Base-by-base conservation (phyloP, 176 grass and related monocot genomes). In the Rhynchospora tenuis region DNA sequence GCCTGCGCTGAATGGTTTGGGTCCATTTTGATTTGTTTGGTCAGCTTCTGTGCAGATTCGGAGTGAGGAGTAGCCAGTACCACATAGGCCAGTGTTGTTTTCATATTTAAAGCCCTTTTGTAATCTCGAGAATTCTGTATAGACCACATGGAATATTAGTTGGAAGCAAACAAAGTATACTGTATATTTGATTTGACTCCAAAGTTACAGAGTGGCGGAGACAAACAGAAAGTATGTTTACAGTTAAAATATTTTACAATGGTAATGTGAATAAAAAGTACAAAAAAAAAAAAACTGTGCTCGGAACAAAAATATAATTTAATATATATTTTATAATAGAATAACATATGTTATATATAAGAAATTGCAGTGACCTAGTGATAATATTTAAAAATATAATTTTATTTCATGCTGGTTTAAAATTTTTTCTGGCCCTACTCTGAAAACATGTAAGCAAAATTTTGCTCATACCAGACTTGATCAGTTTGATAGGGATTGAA, bases 61-160 rank as follows among this genome's bases (percentile, higher is more conserved):
- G 44, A 95, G 91, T 26, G 62, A 83, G 4, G 87, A 70, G 22
- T 95, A 92, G 12, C 86, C 89, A 51, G 80, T 76, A 83, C 93
- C 91, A 65, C 96, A 95, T 22, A 95, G 86, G 87, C 89, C 91
- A 19, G 27, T 86, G 88, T 95, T 95, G 87, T 98, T 93, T 73
- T 73, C 88, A 82, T 95, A 95, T 85, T 89, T 90, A 79, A 98
- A 95, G 23, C 84, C 91, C 22, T 80, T 83, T 60, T 88, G 81
- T 87, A 98, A 47, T 88, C 57, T 93, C 80, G 84, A 86, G 66
- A 98, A 81, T 59, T 95, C 96, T 98, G 66, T 33, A 59, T 55
- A 55, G 14, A 77, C 24, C 48, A 75, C 29, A 29, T 77, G 55
- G 15, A 77, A 31, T 9, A 55, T 52, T 56, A 52, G 47, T 56